Conservation (phyloP, 192 early-diverging fungal species). For the Entomortierella beljakovae region DNA sequence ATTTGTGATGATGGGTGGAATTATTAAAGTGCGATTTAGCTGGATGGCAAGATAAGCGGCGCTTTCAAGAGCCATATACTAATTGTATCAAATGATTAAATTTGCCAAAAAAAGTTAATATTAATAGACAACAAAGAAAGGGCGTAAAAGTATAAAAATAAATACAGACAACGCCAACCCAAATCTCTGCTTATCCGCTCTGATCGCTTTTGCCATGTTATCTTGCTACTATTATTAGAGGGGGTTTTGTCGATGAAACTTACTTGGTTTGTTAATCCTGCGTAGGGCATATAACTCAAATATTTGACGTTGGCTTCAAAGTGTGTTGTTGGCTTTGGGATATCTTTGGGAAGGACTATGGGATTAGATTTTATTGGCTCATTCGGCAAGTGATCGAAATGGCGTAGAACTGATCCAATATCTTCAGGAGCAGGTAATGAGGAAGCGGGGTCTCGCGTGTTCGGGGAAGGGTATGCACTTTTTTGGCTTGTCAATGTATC, state of each 20-base stretch:
- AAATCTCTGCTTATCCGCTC: no score
- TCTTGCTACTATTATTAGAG: no score
- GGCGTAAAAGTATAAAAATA: no score
- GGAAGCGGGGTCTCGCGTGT: neutral
- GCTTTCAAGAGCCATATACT: slow-evolving; percentile 48
- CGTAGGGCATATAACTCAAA: slow-evolving; percentile 32
- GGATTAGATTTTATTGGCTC: neutral
- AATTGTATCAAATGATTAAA: no score
- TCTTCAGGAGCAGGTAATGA: neutral
- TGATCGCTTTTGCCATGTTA: no score
- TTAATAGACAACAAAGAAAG: no score
- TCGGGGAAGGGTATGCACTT: neutral
- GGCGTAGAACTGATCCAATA: slow-evolving; percentile 2
- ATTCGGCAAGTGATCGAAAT: neutral
- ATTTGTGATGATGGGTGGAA: slow-evolving; percentile 43
- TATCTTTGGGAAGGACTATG: neutral
- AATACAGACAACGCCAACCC: no score
- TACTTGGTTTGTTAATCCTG: slow-evolving; percentile 50
- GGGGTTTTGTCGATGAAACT: no score
- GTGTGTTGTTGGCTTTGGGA: slow-evolving; percentile 11
- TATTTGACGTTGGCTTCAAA: slow-evolving; percentile 14
- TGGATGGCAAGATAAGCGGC: slow-evolving; percentile 34
- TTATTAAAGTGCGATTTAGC: slow-evolving; percentile 43
- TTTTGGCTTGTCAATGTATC: neutral
- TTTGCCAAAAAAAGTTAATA: no score